Evolutionary conservation across 495 filamentous ascomycete species (phyloP).

Genomic region (Aspergillus indologenus): DNA sequence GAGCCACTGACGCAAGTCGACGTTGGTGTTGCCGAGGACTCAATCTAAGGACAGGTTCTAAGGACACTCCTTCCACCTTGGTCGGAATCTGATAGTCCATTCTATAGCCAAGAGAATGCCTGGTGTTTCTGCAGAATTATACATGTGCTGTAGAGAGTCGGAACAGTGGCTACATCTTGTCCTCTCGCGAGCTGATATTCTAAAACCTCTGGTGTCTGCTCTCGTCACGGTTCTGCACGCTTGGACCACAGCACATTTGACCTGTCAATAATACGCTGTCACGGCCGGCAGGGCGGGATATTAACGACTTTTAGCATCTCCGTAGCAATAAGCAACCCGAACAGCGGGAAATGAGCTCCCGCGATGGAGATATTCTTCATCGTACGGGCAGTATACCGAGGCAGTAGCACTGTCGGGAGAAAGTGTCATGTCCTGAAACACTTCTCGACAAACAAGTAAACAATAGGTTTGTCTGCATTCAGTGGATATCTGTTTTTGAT

Average conservation of each 20-base stretch:
- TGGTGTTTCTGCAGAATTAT: not conserved
- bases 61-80: not conserved
- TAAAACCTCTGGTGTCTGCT: not conserved
- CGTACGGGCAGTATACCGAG: not conserved
- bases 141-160: not conserved
- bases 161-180: not conserved
- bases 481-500: too few species aligned
- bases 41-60: not conserved
- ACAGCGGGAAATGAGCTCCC: not conserved
- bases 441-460: too few species aligned
- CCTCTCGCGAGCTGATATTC: not conserved
- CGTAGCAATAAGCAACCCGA: not conserved
- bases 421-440: too few species aligned
- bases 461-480: too few species aligned
- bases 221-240: constrained; percentile 14
- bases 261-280: constrained; percentile 16
- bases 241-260: constrained; percentile 11
- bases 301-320: not conserved
- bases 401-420: not conserved
- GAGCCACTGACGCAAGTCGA: constrained; percentile 5
- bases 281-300: not conserved
- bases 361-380: not conserved
- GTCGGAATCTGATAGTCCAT: not conserved
- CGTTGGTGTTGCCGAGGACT: not conserved
- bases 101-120: not conserved